phyloP scores from a whole-genome alignment of 345 rosid genomes.

The Citrus sinensis region DNA sequence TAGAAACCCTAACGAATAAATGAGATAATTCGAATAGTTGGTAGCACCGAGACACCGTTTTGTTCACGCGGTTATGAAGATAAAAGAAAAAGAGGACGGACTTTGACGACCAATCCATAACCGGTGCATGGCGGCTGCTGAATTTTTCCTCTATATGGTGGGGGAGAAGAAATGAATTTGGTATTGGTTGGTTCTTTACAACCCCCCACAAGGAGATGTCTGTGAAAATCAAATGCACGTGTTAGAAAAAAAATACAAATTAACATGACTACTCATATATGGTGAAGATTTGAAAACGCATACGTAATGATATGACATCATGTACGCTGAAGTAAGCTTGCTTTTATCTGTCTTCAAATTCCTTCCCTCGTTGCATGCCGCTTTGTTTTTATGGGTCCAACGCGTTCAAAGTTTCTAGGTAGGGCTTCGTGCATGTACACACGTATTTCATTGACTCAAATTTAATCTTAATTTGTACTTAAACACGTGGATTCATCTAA shows the following conservation, averaged over 20 bases:
- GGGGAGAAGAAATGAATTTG: too few relatives aligned
- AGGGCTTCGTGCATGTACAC: neutral
- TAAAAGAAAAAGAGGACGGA: neutral
- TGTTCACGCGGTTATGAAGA: neutral
- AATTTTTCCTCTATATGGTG: neutral
- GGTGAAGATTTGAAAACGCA: too few relatives aligned
- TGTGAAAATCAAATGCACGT: constrained; percentile 18
- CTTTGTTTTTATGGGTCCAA: neutral
- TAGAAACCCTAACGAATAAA: neutral
- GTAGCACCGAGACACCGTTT: neutral
- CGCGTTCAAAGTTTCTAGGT: neutral
- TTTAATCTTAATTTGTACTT: too few relatives aligned
- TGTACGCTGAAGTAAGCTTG: neutral
- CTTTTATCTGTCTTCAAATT: too few relatives aligned
- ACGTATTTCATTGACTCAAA: neutral
- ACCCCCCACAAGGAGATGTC: neutral
- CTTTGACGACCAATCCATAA: neutral
- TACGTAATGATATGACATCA: neutral
- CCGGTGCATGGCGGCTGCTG: neutral
- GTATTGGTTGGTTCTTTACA: too few relatives aligned
- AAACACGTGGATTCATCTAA: neutral
- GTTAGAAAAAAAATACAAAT: neutral
- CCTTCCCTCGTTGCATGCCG: too few relatives aligned
- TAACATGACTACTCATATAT: too few relatives aligned
- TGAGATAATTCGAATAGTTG: neutral